Conservation (phyloP, 257 asterid species). For the Orobanche coerulescens region DNA sequence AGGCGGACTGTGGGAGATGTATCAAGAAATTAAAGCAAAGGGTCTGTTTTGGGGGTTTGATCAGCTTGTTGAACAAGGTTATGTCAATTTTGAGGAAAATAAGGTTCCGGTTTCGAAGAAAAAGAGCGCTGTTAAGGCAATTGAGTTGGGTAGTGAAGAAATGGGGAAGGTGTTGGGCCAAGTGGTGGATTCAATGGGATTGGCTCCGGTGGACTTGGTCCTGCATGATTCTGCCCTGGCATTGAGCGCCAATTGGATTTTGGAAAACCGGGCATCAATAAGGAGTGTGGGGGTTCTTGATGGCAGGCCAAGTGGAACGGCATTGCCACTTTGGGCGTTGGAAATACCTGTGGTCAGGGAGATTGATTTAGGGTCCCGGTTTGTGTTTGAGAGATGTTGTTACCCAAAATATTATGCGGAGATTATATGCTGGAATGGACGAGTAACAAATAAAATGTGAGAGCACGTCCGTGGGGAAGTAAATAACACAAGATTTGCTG, state of each 20-base stretch:
- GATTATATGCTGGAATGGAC: too few relatives aligned
- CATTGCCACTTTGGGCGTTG: conserved; percentile 68
- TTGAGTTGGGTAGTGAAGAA: conserved; percentile 69
- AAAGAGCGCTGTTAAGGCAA: conserved; percentile 40
- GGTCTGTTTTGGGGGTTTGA: conserved; percentile 94
- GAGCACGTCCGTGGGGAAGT: too few relatives aligned
- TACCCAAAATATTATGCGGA: too few relatives aligned
- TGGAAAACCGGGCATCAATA: conserved; percentile 39
- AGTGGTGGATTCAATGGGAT: conserved; percentile 63
- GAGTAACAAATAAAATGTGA: too few relatives aligned
- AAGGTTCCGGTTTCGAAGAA: conserved; percentile 29
- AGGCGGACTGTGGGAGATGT: conserved; percentile 43
- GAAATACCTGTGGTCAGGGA: conserved; percentile 57
- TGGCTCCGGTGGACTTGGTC: conserved; percentile 76
- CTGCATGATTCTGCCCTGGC: conserved; percentile 77
- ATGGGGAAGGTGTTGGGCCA: conserved; percentile 77
- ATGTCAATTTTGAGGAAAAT: conserved; percentile 59
- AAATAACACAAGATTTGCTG: too few relatives aligned
- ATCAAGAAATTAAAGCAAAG: conserved; percentile 58
- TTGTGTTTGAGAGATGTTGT: conserved; percentile 53
- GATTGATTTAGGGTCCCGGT: conserved; percentile 47
- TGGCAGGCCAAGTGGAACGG: conserved; percentile 33
- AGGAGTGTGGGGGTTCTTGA: conserved; percentile 75
- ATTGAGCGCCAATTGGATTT: conserved; percentile 72
- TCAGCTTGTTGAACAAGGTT: conserved; percentile 90